These are phyloP conservation scores for Eragrostis tef DNA, from an alignment of 202 grass and related monocot genomes.

Conservation along the genomic window DNA sequence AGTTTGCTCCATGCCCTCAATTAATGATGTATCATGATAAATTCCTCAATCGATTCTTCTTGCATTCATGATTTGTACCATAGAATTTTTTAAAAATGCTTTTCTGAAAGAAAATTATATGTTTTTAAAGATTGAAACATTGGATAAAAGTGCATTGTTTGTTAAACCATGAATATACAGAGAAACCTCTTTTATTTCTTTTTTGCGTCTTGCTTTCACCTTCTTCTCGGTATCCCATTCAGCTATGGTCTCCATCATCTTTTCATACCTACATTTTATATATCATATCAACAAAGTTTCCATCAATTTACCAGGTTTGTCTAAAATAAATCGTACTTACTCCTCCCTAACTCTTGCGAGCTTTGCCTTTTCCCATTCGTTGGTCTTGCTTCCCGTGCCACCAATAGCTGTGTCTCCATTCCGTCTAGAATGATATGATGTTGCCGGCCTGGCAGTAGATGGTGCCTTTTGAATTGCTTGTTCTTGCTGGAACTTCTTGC, in stretches of 20 bases:
- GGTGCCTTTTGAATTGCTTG: conserved; percentile 52
- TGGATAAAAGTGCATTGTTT: not conserved
- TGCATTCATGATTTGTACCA: not conserved
- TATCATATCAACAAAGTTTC: conserved; percentile 5
- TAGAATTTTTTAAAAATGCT: not conserved
- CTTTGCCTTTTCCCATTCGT: conserved; percentile 79
- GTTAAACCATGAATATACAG: conserved; percentile 45
- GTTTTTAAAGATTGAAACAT: not conserved
- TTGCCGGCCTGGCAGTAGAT: conserved; percentile 43
- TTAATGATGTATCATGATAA: not conserved
- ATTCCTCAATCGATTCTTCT: not conserved
- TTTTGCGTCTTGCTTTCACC: conserved; percentile 64
- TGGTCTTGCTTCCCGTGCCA: conserved; percentile 44
- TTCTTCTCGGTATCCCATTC: conserved; percentile 87
- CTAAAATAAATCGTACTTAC: conserved; percentile 42
- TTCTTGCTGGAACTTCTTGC: conserved; percentile 61
- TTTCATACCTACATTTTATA: conserved; percentile 61
- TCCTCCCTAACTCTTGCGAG: conserved; percentile 59
- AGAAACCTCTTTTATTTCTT: conserved; percentile 73
- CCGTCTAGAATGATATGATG: conserved; percentile 46
- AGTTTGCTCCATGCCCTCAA: not conserved
- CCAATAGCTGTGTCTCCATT: conserved; percentile 38
- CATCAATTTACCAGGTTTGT: not conserved
- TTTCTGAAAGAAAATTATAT: not conserved
- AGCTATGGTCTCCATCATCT: conserved; percentile 67